Percentiles rank a stretch among this genome's conserved stretches.
Conservation (phyloP, 1,284 basidiomycete species). For the Xanthoconium separans region DNA sequence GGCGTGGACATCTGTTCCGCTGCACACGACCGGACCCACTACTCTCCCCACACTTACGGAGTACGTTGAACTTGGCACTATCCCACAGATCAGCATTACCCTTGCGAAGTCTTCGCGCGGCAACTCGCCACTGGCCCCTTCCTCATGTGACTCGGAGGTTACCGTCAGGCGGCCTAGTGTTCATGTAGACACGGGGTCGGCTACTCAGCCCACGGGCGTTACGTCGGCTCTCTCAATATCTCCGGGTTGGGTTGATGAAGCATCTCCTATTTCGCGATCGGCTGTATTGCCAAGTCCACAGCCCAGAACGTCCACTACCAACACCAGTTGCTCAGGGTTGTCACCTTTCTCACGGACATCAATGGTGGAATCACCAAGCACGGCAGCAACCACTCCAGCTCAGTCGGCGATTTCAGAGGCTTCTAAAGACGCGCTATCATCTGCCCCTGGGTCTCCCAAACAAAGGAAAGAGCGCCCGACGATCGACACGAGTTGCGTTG, state of each 20-base stretch:
- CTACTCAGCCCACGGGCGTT: conserved; percentile 22
- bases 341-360: conserved; percentile 31
- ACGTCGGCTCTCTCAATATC: conserved; percentile 13
- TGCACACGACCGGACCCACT: conserved; percentile 13
- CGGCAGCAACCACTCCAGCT: conserved; percentile 27
- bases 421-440: conserved; percentile 13
- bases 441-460: conserved; percentile 18
- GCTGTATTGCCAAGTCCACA: conserved; percentile 23
- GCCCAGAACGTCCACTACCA: conserved; percentile 25
- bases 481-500: conserved; percentile 33
- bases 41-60: conserved; percentile 12
- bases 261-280: conserved; percentile 23
- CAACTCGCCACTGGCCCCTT: conserved; percentile 25
- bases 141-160: conserved; percentile 30
- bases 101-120: conserved; percentile 31
- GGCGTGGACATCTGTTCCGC: conserved; percentile 13
- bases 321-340: conserved; percentile 23
- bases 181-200: conserved; percentile 30
- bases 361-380: conserved; percentile 27
- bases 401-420: conserved; percentile 24
- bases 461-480: conserved; percentile 33
- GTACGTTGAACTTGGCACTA: conserved; percentile 17
- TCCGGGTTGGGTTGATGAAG: conserved; percentile 21
- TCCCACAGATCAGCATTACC: conserved; percentile 32
- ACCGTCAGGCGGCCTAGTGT: conserved; percentile 30